Conservation (phyloP, 139 green algal genomes). For the Coelastrella sp. region DNA sequence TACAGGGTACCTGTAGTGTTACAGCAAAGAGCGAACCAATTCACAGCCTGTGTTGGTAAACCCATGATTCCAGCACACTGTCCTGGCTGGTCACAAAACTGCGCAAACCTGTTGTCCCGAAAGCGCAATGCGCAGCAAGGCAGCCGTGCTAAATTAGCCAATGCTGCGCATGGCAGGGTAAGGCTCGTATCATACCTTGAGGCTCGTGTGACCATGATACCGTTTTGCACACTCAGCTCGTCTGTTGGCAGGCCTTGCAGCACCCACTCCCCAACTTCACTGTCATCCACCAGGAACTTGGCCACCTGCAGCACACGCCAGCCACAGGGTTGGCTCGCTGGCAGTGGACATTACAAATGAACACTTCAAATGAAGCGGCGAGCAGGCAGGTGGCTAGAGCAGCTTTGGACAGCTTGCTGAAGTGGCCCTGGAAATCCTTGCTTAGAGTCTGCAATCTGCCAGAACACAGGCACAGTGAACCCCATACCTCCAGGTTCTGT, state of each 20-base stretch:
- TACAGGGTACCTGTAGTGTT: constrained; percentile 83
- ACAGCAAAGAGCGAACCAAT: too few species aligned
- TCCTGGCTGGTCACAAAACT: background rate
- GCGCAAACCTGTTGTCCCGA: too few species aligned
- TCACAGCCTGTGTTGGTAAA: too few species aligned
- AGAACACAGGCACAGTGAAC: background rate
- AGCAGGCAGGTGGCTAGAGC: background rate
- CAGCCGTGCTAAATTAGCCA: too few species aligned
- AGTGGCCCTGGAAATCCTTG: background rate
- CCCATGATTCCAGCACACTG: too few species aligned
- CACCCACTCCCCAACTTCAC: constrained; percentile 92
- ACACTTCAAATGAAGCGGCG: constrained; percentile 16
- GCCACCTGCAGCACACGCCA: constrained; percentile 73
- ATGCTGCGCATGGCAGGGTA: too few species aligned
- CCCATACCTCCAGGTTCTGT: constrained; percentile 77
- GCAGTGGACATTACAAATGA: background rate
- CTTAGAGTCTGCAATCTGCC: background rate
- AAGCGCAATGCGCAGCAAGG: too few species aligned
- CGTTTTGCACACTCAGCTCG: constrained; percentile 96
- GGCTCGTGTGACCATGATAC: constrained; percentile 93
- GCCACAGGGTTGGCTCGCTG: background rate
- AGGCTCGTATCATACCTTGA: constrained; percentile 51
- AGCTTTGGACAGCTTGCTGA: background rate
- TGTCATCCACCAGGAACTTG: constrained; percentile 94
- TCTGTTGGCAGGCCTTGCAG: constrained; percentile 95